A percentile compares a stretch with the other conserved stretches of the same genome.
Conservation (phyloP, 2,329 filamentous ascomycete genomes). For the Bertia moriformis region DNA sequence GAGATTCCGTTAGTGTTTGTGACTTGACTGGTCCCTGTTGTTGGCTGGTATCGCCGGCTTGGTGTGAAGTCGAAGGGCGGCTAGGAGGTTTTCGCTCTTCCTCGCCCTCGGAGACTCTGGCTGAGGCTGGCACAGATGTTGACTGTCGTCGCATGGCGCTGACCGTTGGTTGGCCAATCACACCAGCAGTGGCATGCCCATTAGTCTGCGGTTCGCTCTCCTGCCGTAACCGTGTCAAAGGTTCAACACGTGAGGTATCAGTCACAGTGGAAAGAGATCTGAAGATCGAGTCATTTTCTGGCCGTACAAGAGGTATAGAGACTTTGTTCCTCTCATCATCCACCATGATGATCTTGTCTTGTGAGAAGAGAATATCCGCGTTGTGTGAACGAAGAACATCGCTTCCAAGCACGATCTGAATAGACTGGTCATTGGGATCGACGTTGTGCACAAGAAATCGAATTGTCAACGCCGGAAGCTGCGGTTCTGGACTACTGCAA, state of each 20-base stretch:
- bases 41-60: background rate
- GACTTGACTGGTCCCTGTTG: no score
- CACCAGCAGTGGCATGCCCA: background rate
- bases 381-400: conserved; percentile 45
- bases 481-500: conserved; percentile 41
- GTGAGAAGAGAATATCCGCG: conserved; percentile 48
- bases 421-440: conserved; percentile 23
- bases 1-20: no score
- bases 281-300: conserved; percentile 44
- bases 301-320: conserved; percentile 46
- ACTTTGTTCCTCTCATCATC: conserved; percentile 48
- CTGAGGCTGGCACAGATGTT: background rate
- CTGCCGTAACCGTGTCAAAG: no score
- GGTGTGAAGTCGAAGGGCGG: no score
- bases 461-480: conserved; percentile 41
- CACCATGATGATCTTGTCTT: conserved; percentile 44
- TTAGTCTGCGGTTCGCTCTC: no score
- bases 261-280: conserved; percentile 30
- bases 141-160: background rate
- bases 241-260: background rate
- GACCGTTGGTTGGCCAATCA: background rate
- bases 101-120: background rate
- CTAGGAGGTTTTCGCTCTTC: background rate
- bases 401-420: conserved; percentile 48
- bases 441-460: conserved; percentile 34